phyloP scores from a whole-genome alignment of 2,329 filamentous ascomycete species.

The Colletotrichum sp. region DNA sequence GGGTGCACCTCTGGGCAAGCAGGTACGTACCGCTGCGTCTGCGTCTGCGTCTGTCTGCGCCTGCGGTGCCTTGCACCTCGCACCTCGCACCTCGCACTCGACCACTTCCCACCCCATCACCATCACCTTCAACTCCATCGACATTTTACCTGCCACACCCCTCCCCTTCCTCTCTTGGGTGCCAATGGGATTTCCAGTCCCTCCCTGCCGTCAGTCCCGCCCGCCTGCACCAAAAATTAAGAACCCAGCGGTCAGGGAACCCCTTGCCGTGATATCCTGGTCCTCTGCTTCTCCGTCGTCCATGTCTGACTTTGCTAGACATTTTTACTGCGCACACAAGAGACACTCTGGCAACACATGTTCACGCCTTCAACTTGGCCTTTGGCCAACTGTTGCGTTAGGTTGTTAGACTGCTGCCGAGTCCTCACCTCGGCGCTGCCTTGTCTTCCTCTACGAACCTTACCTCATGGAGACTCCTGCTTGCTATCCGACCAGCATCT shows the following conservation, averaged over 20 bases:
- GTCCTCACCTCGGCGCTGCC: neutral
- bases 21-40: neutral
- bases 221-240: conserved; percentile 7
- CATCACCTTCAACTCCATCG: neutral
- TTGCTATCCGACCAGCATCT: neutral
- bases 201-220: conserved; percentile 16
- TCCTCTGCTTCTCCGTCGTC: neutral
- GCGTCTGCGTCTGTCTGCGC: neutral
- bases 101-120: conserved; percentile 20
- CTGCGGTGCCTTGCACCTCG: neutral
- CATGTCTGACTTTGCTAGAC: neutral
- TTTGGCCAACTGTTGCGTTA: neutral
- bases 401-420: neutral
- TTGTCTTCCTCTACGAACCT: neutral
- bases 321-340: neutral
- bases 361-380: neutral
- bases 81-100: conserved; percentile 7
- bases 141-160: neutral
- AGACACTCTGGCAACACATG: neutral
- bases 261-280: neutral
- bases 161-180: neutral
- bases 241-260: conserved; percentile 3
- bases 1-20: neutral
- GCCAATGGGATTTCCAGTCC: conserved; percentile 1
- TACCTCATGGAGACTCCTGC: neutral